Conservation (phyloP, 192 early-diverging fungal genomes). For the Umbelopsis sp. region DNA sequence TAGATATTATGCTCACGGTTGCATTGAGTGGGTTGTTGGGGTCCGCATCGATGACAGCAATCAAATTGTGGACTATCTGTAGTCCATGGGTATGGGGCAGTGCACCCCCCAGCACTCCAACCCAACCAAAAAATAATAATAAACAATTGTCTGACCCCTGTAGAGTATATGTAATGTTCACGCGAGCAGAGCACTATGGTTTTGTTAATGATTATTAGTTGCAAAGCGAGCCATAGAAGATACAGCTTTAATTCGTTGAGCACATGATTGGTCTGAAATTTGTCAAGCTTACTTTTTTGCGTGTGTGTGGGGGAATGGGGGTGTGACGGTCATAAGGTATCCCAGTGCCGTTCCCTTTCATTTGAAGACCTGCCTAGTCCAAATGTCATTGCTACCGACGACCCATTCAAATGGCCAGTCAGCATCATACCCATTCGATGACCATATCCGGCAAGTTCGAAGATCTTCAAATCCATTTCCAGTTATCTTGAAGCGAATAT, state of each 20-base stretch:
- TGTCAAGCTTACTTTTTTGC: neutral
- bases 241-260: neutral
- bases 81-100: too few relatives aligned
- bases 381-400: conserved; percentile 30
- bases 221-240: too few relatives aligned
- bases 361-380: neutral
- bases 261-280: conserved; percentile 17
- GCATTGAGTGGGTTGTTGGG: too few relatives aligned
- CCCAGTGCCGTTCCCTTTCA: neutral
- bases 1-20: too few relatives aligned
- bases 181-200: too few relatives aligned
- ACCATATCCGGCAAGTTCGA: conserved; percentile 15
- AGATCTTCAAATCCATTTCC: conserved; percentile 43
- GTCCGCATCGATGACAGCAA: too few relatives aligned
- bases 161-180: too few relatives aligned
- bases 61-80: too few relatives aligned
- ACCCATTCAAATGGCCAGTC: neutral
- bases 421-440: conserved; percentile 14
- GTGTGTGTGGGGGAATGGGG: neutral
- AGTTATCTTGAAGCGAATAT: conserved; percentile 53
- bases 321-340: conserved; percentile 10
- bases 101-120: too few relatives aligned
- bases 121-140: too few relatives aligned
- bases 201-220: too few relatives aligned
- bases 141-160: too few relatives aligned